Percentiles rank a stretch among this genome's conserved stretches.
phyloP scores from a whole-genome alignment of 2,329 filamentous ascomycete species.

The Volutella citrinella region DNA sequence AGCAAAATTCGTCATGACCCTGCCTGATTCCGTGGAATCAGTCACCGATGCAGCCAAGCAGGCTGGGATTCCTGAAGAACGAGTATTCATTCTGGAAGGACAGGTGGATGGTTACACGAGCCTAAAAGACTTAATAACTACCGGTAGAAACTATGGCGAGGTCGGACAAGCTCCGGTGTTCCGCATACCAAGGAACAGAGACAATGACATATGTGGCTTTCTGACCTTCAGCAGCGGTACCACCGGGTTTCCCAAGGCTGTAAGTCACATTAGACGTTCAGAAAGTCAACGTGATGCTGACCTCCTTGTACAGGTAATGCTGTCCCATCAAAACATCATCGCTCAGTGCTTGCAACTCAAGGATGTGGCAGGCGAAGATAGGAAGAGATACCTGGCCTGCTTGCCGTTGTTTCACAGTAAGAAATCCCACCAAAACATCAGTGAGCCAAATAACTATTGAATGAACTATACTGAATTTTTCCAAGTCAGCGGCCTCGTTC shows the following conservation, averaged over 20 bases:
- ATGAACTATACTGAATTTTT: no score
- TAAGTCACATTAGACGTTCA: background rate
- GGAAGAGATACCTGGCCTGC: constrained; percentile 13
- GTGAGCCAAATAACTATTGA: no score
- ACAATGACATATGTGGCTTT: constrained; percentile 13
- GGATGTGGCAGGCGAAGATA: constrained; percentile 4
- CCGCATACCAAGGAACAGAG: background rate
- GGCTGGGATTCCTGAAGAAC: constrained; percentile 1
- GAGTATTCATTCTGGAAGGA: constrained; percentile 6
- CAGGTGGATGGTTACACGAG: background rate
- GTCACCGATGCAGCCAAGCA: background rate
- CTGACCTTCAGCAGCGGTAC: constrained; percentile 22
- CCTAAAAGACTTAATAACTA: constrained; percentile 4
- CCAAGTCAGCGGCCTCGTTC: constrained; percentile 10
- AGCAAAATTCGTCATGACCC: constrained; percentile 9
- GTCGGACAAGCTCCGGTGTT: background rate
- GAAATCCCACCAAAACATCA: no score
- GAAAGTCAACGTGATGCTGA: no score
- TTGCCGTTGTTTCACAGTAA: constrained; percentile 27
- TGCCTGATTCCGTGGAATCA: background rate
- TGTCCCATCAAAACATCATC: constrained; percentile 20
- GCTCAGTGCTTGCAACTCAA: constrained; percentile 15
- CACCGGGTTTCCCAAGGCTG: constrained; percentile 20
- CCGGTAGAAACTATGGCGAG: background rate
- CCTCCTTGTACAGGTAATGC: constrained; percentile 19